These are phyloP conservation scores for Emergomyces pasteurianus DNA, from an alignment of 2,329 filamentous ascomycete genomes.

Conservation along the genomic window DNA sequence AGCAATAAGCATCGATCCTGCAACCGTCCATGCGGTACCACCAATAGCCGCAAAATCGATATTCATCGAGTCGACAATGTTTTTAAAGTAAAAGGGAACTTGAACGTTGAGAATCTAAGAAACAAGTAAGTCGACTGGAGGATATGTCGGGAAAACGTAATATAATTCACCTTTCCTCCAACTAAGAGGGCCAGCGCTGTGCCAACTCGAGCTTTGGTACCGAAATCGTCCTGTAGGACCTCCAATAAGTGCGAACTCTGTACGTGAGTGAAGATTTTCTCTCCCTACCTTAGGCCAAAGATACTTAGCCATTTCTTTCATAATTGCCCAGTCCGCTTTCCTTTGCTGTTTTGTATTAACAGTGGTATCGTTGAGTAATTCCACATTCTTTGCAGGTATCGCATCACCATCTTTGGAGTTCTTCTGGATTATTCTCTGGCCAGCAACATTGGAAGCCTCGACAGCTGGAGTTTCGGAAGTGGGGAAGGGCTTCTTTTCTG, in stretches of 20 bases:
- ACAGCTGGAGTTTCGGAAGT: neutral
- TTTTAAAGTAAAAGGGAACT: slow-evolving; percentile 98
- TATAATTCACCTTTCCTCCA: slow-evolving; percentile 61
- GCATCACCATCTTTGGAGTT: slow-evolving; percentile 13
- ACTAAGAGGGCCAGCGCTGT: slow-evolving; percentile 74
- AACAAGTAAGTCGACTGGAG: slow-evolving; percentile 12
- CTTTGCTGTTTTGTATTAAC: slow-evolving; percentile 72
- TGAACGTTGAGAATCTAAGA: slow-evolving; percentile 74
- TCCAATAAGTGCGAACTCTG: slow-evolving; percentile 1
- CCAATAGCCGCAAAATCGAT: slow-evolving; percentile 76
- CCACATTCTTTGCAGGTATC: slow-evolving; percentile 35
- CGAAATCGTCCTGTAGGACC: slow-evolving; percentile 49
- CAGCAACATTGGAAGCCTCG: neutral
- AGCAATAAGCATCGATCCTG: slow-evolving; percentile 83
- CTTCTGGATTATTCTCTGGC: neutral
- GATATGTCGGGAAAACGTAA: neutral
- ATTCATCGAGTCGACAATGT: slow-evolving; percentile 95
- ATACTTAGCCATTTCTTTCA: slow-evolving; percentile 94
- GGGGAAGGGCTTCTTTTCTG: slow-evolving; percentile 10
- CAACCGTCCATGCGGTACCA: slow-evolving; percentile 80
- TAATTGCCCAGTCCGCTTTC: slow-evolving; percentile 95
- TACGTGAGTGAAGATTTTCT: neutral
- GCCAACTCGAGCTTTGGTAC: slow-evolving; percentile 73
- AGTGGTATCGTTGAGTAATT: slow-evolving; percentile 53
- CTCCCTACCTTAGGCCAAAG: slow-evolving; percentile 68